phyloP scores from a whole-genome alignment of 257 asterid genomes.

The Penstemon eatonii region DNA sequence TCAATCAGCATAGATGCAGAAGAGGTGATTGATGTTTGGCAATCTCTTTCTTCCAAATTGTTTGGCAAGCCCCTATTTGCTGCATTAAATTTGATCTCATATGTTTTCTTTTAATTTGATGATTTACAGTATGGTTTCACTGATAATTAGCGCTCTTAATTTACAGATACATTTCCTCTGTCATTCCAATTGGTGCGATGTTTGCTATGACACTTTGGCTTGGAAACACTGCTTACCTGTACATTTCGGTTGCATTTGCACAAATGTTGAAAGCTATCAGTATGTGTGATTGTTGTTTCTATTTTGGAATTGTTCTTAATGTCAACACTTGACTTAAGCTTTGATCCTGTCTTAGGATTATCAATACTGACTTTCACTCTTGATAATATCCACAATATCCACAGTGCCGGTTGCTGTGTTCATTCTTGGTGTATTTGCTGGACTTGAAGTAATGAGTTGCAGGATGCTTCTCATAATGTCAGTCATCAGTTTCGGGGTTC shows the following conservation, averaged over 20 bases:
- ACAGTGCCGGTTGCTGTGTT: slow-evolving; percentile 99
- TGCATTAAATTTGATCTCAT: not conserved
- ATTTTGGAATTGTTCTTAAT: slow-evolving; percentile 6
- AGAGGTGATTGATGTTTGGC: too few species aligned
- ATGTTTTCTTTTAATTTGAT: not conserved
- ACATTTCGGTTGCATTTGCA: slow-evolving; percentile 95
- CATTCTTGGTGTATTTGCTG: slow-evolving; percentile 90
- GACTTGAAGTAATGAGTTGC: slow-evolving; percentile 91
- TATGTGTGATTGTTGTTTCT: slow-evolving; percentile 41
- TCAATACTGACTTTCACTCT: slow-evolving; percentile 17
- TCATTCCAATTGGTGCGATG: slow-evolving; percentile 95
- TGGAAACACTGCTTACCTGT: slow-evolving; percentile 98
- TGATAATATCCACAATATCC: slow-evolving; percentile 39
- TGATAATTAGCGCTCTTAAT: slow-evolving; percentile 22
- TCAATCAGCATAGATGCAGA: too few species aligned
- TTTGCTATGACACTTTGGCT: slow-evolving; percentile 99
- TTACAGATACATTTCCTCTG: slow-evolving; percentile 79
- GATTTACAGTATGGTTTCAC: slow-evolving; percentile 18
- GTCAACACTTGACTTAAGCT: slow-evolving; percentile 17
- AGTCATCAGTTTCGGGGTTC: slow-evolving; percentile 85
- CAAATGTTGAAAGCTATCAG: slow-evolving; percentile 98
- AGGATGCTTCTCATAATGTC: slow-evolving; percentile 96
- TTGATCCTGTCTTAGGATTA: slow-evolving; percentile 9
- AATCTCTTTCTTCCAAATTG: not conserved
- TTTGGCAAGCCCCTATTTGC: not conserved